Percentiles rank a stretch among this genome's conserved stretches.
Conservation (phyloP, 257 asterid genomes). For the Solanum lignicaule region DNA sequence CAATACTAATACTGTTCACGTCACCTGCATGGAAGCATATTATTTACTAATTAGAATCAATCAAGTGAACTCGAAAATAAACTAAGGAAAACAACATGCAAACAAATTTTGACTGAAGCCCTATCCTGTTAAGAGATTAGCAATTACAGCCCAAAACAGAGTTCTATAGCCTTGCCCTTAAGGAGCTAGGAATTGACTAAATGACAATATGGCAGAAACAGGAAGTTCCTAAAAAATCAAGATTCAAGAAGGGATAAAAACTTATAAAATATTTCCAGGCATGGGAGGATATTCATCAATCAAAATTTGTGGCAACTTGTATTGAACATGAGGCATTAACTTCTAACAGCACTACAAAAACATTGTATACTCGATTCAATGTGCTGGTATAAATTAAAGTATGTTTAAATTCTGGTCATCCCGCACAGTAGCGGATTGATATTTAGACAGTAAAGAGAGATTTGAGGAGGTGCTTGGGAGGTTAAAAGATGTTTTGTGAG, state of each 20-base stretch:
- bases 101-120: background rate
- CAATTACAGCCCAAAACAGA: background rate
- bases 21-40: constrained; percentile 44
- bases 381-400: background rate
- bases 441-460: background rate
- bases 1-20: constrained; percentile 71
- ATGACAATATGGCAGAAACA: background rate
- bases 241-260: background rate
- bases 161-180: background rate
- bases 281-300: background rate
- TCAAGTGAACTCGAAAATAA: background rate
- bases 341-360: background rate
- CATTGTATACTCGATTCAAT: background rate
- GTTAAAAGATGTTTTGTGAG: background rate
- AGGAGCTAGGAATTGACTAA: background rate
- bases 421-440: background rate
- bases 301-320: background rate
- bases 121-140: background rate
- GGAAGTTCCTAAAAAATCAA: background rate
- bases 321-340: background rate
- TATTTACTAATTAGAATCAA: background rate
- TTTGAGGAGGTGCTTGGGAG: background rate
- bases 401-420: background rate
- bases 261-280: background rate
- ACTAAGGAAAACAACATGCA: background rate